Evolutionary conservation across 169 alveolate genomes (phyloP), one percentile per base, ranked within the genome.

Genomic region (Plasmodium gaboni): DNA sequence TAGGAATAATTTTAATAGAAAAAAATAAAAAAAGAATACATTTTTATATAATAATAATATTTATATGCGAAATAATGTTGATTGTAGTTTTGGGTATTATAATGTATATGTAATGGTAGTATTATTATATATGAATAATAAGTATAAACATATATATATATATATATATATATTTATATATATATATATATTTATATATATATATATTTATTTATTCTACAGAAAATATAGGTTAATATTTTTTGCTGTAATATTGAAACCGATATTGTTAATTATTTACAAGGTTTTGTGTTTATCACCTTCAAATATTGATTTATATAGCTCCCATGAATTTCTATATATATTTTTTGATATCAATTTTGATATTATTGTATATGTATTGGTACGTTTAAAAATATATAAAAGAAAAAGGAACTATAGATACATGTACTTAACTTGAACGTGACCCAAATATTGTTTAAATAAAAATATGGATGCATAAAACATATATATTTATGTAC

Each of bases 231-330:
- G 89, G 19, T 55, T 78, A 19, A 78, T 78, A 64, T 78, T 78
- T 70, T 78, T 78, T 57, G 89, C 76, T 55, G 89, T 78, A 51
- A 78, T 78, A 48, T 57, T 78, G 48, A 78, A 78, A 57, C 89
- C 89, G 8, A 78, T 78, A 22, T 42, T 78, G 71, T 44, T 78
- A 42, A 65, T 78, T 51, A 57, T 78, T 38, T 78, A 78, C 78
- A 78, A 78, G 67, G 89, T 78, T 42, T 70, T 78, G 44, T 78
- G 89, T 59, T 57, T 78, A 53, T 78, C 89, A n/a, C 89, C 89
- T 2, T 78, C 89, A 38, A 78, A 78, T 78, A 78, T 78, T 57
- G 89, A 78, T 32, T 38, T 78, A 38, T 78, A 78, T 70, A 78
- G 89, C 12, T 67, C 89, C 17, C 89, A 78, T 60, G 89, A 78